Evolutionary conservation across 2,329 filamentous ascomycete species (phyloP), one percentile per base, ranked within the genome.

Genomic region (Botrytis deweyae): DNA sequence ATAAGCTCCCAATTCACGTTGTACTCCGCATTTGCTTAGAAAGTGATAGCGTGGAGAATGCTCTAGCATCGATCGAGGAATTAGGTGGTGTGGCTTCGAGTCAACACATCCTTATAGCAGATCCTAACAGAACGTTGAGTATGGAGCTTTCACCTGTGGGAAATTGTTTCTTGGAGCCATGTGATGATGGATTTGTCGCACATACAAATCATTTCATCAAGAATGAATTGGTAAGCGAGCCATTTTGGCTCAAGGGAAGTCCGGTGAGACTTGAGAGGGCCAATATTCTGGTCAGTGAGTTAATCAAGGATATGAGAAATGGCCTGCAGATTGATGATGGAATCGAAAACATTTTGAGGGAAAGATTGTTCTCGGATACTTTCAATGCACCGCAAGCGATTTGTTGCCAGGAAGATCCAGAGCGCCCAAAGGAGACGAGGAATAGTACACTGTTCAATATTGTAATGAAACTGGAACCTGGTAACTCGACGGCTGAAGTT

Each of bases 51-150:
- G 80, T 82, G 0, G 80, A 80, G 0, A 84, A 85, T 44, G 88
- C 87, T 0, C 83, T 87, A 4, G 70, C 78, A 2, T 82, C 80
- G 36, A 78, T 89, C 25, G 77, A 78, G n/a, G 83, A 77, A n/a
- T 77, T 89, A 16, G 81, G 85, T 72, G 88, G 88, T 20, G 83
- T 89, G 62, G 88, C 88, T 0, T 83, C 83, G 6, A 83, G 86
- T 3, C 86, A 85, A 68, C 86, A 89, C 74, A 88, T 89, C 74
- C 81, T 88, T 0, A 80, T 89, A 59, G 87, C 85, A 0, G 88
- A 90, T 78, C 36, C 65, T 14, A 36, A 44, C 55, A 68, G 70
- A 20, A 64, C 73, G 3, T 65, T 65, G 38, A 86, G 87, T 0
- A 76, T 89, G 14, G 88, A 90, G 76, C 88, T 84, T 65, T 81